These are phyloP conservation scores for Kokia cookei DNA, from an alignment of 441 rosid species.

Conservation along the genomic window DNA sequence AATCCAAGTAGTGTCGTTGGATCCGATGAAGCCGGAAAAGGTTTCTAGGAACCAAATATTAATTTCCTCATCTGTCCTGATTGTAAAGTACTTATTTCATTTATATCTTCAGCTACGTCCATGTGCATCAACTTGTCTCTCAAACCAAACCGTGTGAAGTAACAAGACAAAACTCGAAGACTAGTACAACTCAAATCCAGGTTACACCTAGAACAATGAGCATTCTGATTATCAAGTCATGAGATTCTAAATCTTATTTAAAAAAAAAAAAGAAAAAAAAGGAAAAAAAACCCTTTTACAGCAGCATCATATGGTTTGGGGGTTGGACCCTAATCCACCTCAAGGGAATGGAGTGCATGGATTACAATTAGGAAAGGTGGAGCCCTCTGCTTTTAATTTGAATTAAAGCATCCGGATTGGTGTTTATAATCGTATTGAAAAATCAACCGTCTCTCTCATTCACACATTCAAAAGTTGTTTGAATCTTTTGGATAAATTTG, in stretches of 20 bases:
- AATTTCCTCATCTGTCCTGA: background rate
- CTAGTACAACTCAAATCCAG: too few relatives aligned
- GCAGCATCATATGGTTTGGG: too few relatives aligned
- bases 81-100: background rate
- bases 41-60: slow-evolving; percentile 1
- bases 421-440: background rate
- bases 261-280: too few relatives aligned
- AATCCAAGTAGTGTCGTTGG: background rate
- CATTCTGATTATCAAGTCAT: too few relatives aligned
- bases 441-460: too few relatives aligned
- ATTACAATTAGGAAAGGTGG: background rate
- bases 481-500: background rate
- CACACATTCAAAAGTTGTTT: background rate
- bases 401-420: background rate
- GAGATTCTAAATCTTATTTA: too few relatives aligned
- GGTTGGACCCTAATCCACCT: too few relatives aligned
- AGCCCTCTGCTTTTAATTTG: slow-evolving; percentile 14
- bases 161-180: too few relatives aligned
- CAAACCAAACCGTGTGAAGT: background rate
- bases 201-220: too few relatives aligned
- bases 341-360: background rate
- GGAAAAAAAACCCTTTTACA: too few relatives aligned
- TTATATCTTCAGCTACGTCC: background rate
- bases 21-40: slow-evolving; percentile 2
- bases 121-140: background rate